These are phyloP conservation scores for Tetratostichococcus sp. DNA, from an alignment of 139 green algal species.

Conservation along the genomic window DNA sequence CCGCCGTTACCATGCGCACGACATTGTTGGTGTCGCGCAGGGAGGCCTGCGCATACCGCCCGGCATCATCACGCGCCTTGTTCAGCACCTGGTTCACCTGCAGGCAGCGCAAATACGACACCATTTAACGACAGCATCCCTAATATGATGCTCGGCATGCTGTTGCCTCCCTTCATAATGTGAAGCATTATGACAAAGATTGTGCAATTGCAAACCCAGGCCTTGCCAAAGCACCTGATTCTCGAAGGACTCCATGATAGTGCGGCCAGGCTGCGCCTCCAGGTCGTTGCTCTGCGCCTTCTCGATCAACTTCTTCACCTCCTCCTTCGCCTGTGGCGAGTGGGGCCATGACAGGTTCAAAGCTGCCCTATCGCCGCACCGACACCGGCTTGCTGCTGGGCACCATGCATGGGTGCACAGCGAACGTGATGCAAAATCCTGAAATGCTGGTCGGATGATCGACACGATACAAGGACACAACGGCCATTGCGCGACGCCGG, in stretches of 20 bases:
- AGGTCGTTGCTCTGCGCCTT: conserved; percentile 82
- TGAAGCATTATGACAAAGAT: too few species aligned
- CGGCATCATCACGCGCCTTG: conserved; percentile 90
- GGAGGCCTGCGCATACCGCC: conserved; percentile 81
- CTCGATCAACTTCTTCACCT: conserved; percentile 83
- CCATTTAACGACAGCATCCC: not conserved
- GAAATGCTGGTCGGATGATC: too few species aligned
- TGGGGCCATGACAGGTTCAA: too few species aligned
- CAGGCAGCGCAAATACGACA: too few species aligned
- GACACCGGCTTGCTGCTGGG: not conserved
- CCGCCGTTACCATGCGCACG: conserved; percentile 95
- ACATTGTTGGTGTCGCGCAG: conserved; percentile 96
- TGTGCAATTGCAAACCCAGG: not conserved
- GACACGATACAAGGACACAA: too few species aligned
- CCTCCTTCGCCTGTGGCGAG: conserved; percentile 60
- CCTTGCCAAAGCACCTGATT: conserved; percentile 53
- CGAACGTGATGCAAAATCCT: not conserved
- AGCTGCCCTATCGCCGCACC: too few species aligned
- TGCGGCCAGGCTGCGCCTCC: conserved; percentile 86
- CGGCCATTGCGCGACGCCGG: too few species aligned
- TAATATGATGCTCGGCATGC: too few species aligned
- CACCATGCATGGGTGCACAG: not conserved
- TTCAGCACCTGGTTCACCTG: conserved; percentile 83
- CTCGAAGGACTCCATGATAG: conserved; percentile 95
- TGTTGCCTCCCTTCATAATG: too few species aligned